Base-by-base conservation (phyloP, 1,139 yeast genomes). In the Suhomyces bokatorum region DNA sequence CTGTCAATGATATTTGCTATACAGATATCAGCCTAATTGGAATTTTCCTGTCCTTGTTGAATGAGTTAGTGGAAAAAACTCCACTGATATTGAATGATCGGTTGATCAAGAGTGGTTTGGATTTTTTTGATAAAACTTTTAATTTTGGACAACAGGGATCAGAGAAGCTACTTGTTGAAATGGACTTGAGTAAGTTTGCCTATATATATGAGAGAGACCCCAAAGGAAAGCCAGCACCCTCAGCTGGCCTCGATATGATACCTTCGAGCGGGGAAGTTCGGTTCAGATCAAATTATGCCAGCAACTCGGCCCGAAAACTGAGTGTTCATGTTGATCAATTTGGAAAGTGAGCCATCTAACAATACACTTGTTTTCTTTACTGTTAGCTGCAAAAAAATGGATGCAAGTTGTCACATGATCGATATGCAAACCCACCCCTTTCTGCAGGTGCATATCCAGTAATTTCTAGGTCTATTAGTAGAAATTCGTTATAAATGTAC, bases 251-350 rank as follows among this genome's bases (percentile, higher is more conserved):
- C 6, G 29, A 26, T 4, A 12, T 12, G n/a, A 4, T 26, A 10
- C 12, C 29, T 26, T 2, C n/a, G 6, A 4, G 3, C 5, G 29
- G n/a, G 3, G 29, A 26, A 11, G 29, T 26, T 7, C 27, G 22
- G 24, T 20, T 37, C 11, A 13, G 26, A 15, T 17, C 28, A 2
- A 30, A 35, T 10, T 42, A 44, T 34, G 37, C 35, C 11, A 38
- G 44, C 11, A 58, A 56, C 37, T 51, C 60, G n/a, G 57, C 59
- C 10, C 50, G 67, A 38, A 64, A 63, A 40, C 69, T 64, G 46
- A 67, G 70, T 40, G 55, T 64, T 35, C 70, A 65, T 49, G 63
- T 65, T 17, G 70, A 66, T 48, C 60, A 58, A 38, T 66, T 48
- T 49, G 60, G 60, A 8, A 20, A 26, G 10, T 35, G 20, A 26